Conservation (phyloP, 192 early-diverging fungal genomes). For the Spinellus fusiger region DNA sequence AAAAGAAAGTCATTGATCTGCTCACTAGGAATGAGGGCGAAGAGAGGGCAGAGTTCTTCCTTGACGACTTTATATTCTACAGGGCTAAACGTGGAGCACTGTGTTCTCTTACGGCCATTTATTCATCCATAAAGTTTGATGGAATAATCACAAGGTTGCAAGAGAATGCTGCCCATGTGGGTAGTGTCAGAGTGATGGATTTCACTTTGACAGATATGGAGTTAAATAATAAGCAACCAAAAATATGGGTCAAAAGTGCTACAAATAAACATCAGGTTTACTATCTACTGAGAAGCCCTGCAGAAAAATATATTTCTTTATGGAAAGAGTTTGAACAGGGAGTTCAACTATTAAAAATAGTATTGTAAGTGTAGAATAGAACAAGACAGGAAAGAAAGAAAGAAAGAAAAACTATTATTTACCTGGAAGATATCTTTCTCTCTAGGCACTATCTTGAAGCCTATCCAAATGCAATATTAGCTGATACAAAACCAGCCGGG, state of each 20-base stretch:
- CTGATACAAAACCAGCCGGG: neutral
- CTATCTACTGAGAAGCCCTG: neutral
- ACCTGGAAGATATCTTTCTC: too few relatives aligned
- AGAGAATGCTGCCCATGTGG: neutral
- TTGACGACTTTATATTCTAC: neutral
- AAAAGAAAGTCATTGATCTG: too few relatives aligned
- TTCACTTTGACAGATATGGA: neutral
- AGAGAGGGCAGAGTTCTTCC: too few relatives aligned
- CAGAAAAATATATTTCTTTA: neutral
- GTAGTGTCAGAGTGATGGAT: neutral
- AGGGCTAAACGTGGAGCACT: neutral
- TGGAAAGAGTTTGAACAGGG: neutral
- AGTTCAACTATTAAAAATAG: neutral
- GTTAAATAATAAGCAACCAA: neutral
- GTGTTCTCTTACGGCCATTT: neutral
- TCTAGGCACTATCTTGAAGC: neutral
- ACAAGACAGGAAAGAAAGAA: neutral
- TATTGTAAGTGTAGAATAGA: neutral
- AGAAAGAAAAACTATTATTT: neutral
- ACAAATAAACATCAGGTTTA: neutral
- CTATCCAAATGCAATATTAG: neutral
- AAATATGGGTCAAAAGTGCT: neutral
- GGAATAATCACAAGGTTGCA: neutral
- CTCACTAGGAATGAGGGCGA: too few relatives aligned
- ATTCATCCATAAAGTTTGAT: neutral